Base-by-base conservation (phyloP, 768 basidiomycete genomes). In the Dioszegia aurantiaca region DNA sequence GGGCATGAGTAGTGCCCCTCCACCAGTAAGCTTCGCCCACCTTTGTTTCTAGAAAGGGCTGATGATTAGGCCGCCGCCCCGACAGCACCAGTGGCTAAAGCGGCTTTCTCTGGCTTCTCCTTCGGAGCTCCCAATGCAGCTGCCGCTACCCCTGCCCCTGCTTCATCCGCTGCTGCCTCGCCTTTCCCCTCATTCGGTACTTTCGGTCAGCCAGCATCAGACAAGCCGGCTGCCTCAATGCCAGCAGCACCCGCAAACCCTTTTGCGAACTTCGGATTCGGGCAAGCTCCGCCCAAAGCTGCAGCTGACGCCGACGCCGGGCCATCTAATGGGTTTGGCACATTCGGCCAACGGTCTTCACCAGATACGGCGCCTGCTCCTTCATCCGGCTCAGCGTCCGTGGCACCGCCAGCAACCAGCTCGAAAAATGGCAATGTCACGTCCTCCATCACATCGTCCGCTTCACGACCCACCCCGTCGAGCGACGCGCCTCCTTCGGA, bases 201-300 rank as follows among this genome's bases (percentile, higher is more conserved):
- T n/a, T 33, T 33, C 33, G 33, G 33, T 33, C 33, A 33, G 14
- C 33, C 33, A 6, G 33, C 33, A 33, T 6, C 33, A 33, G 8
- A 6, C 6, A 33, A 6, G 33, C 14, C 33, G 33, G 14, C 33
- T 33, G 41, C 56, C 27, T 39, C 62, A 33, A 28, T 53, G 5
- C 31, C 46, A 12, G 21, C 53, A n/a, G 45, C 61, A n/a, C 49
- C 59, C n/a, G 4, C 65, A 1, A 67, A 64, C 3, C 69, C 72
- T 6, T 71, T 70, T 24, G 60, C 62, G n/a, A 61, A 63, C 6
- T 73, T 73, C 63, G 61, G 61, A 2, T 72, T 72, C 55, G 60
- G 49, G 9, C 17, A 23, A 41, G 23, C 55, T 12, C 9, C 62
- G 16, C 21, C 37, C 8, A 21, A 55, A n/a, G 31, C 58, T 8